phyloP scores from a whole-genome alignment of 352 stramenopile genomes.

The Globisporangium takayamanum region DNA sequence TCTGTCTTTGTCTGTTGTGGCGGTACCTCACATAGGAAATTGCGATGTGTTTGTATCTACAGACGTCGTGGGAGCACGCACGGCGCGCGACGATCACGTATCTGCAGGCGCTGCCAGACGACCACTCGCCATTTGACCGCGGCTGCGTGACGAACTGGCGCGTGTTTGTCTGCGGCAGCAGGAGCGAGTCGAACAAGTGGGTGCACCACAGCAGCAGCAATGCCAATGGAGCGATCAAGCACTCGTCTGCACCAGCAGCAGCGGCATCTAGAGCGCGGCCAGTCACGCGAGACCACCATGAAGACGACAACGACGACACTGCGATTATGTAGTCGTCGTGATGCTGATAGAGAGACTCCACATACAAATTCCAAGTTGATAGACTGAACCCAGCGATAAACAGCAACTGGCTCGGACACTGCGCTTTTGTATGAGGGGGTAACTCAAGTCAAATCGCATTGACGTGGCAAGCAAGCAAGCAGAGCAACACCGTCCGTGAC shows the following conservation, averaged over 20 bases:
- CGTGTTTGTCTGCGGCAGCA: conserved; percentile 34
- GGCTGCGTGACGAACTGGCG: conserved; percentile 57
- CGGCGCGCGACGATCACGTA: conserved; percentile 71
- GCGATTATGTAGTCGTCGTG: no score
- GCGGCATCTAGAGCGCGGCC: not conserved
- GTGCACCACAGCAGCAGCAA: conserved; percentile 25
- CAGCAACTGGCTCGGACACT: no score
- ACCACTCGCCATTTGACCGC: conserved; percentile 55
- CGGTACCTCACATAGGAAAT: not conserved
- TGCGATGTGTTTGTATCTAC: not conserved
- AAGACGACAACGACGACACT: no score
- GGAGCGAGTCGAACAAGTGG: conserved; percentile 47
- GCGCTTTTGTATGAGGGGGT: no score
- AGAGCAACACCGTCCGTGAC: not conserved
- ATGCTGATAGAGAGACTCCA: no score
- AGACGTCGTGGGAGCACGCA: conserved; percentile 74
- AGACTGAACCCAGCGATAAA: no score
- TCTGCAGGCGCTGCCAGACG: conserved; percentile 46
- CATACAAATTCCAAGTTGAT: no score
- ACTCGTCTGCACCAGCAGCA: not conserved
- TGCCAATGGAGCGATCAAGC: not conserved
- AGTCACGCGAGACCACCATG: no score
- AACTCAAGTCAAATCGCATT: not conserved
- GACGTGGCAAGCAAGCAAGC: not conserved
- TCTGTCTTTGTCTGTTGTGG: not conserved